phyloP scores from a whole-genome alignment of 2,329 filamentous ascomycete species.

The Fusarium guadeloupense region DNA sequence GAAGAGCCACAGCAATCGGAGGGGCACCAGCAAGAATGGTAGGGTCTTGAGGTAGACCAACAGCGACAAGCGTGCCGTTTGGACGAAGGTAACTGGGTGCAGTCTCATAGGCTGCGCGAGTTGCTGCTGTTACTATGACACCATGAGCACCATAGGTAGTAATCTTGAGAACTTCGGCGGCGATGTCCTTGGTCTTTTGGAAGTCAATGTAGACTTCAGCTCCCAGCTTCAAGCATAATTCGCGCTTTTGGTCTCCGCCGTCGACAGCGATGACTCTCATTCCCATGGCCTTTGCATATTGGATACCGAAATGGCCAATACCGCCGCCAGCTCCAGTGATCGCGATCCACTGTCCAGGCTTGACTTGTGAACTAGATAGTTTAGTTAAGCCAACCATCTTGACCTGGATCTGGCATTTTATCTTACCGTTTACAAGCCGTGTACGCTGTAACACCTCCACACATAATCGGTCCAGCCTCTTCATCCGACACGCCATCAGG shows the following conservation, averaged over 20 bases:
- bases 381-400: neutral
- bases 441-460: conserved; percentile 84
- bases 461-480: conserved; percentile 79
- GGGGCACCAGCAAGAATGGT: conserved; percentile 36
- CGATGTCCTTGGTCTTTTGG: conserved; percentile 74
- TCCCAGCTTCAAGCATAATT: conserved; percentile 74
- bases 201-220: conserved; percentile 82
- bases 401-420: rapidly evolving
- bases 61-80: conserved; percentile 81
- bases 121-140: conserved; percentile 83
- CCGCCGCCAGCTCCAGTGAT: conserved; percentile 88
- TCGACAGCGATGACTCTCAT: conserved; percentile 81
- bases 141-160: conserved; percentile 85
- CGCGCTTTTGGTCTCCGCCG: conserved; percentile 78
- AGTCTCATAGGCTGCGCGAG: conserved; percentile 93
- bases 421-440: conserved; percentile 77
- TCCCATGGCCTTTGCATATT: conserved; percentile 91
- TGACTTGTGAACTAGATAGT: conserved; percentile 61
- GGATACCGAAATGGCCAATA: conserved; percentile 76
- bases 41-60: conserved; percentile 71
- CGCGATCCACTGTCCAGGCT: conserved; percentile 78
- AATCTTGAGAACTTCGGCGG: conserved; percentile 77
- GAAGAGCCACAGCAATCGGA: conserved; percentile 24
- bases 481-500: conserved; percentile 78
- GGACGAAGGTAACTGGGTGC: conserved; percentile 84